These are phyloP conservation scores for Volutella citrinella DNA, from an alignment of 2,329 filamentous ascomycete species.

Conservation along the genomic window DNA sequence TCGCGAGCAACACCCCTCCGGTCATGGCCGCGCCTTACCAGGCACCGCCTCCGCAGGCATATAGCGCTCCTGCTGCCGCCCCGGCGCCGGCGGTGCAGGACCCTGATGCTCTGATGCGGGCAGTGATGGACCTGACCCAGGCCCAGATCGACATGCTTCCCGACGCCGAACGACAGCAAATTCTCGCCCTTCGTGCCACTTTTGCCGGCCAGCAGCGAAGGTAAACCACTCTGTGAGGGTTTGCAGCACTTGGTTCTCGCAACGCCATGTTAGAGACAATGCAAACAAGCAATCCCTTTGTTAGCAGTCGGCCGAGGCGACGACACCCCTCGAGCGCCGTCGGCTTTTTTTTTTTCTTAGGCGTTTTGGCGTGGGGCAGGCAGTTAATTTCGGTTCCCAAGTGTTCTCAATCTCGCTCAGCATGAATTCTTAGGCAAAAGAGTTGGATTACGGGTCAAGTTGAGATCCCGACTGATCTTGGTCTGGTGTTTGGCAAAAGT, in stretches of 20 bases:
- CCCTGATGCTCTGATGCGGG: constrained; percentile 72
- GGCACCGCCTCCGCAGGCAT: constrained; percentile 40
- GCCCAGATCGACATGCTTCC: constrained; percentile 76
- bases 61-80: constrained; percentile 31
- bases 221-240: constrained; percentile 18
- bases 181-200: constrained; percentile 71
- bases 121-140: constrained; percentile 77
- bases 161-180: constrained; percentile 72
- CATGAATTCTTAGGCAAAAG: constrained; percentile 5
- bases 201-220: constrained; percentile 44
- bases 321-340: too few species aligned
- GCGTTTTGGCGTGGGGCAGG: constrained; percentile 20
- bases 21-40: constrained; percentile 44
- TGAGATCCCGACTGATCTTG: too few species aligned
- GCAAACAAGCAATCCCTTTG: not conserved
- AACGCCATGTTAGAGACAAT: too few species aligned
- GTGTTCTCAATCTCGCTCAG: too few species aligned
- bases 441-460: not conserved
- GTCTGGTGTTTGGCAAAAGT: too few species aligned
- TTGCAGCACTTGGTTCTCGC: too few species aligned
- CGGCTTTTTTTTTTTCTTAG: constrained; percentile 11
- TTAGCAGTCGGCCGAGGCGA: too few species aligned
- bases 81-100: constrained; percentile 44
- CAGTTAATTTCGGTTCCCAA: constrained; percentile 5
- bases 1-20: constrained; percentile 47